These are phyloP conservation scores for Talaromyces sp. DNA, from an alignment of 2,329 filamentous ascomycete genomes.

Conservation along the genomic window DNA sequence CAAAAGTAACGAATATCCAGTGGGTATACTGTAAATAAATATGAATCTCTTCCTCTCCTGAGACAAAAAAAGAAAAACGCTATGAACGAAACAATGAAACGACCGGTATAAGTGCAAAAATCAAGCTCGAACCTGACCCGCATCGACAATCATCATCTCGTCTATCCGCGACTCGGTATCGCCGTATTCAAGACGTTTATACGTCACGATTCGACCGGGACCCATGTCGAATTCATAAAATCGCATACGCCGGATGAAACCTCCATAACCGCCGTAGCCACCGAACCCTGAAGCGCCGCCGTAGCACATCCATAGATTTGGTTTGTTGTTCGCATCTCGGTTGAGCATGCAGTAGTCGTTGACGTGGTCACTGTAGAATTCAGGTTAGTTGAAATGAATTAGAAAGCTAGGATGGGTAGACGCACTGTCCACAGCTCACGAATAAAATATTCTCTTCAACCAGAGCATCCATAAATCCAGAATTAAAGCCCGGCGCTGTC, in stretches of 20 bases:
- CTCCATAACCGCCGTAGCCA: conserved; percentile 88
- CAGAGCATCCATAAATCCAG: conserved; percentile 86
- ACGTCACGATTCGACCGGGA: conserved; percentile 81
- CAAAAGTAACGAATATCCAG: conserved; percentile 4
- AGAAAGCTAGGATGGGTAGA: conserved; percentile 24
- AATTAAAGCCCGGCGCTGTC: conserved; percentile 86
- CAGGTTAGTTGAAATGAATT: conserved; percentile 21
- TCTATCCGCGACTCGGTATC: conserved; percentile 54
- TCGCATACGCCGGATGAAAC: conserved; percentile 77
- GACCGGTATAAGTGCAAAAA: neutral
- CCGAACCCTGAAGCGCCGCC: conserved; percentile 89
- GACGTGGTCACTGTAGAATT: conserved; percentile 70
- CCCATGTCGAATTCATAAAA: conserved; percentile 95
- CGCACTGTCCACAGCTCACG: conserved; percentile 87
- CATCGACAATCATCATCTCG: conserved; percentile 62
- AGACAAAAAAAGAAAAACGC: neutral
- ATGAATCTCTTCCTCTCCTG: neutral
- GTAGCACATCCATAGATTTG: conserved; percentile 96
- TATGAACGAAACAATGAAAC: neutral
- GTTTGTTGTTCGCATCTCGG: conserved; percentile 54
- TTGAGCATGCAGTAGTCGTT: conserved; percentile 92
- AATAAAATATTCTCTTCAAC: conserved; percentile 81
- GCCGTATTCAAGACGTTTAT: conserved; percentile 79
- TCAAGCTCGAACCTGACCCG: conserved; percentile 39
- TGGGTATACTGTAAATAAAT: conserved; percentile 12